These are phyloP conservation scores for Pyrus bretschneideri DNA, from an alignment of 306 rosid genomes.

Conservation along the genomic window DNA sequence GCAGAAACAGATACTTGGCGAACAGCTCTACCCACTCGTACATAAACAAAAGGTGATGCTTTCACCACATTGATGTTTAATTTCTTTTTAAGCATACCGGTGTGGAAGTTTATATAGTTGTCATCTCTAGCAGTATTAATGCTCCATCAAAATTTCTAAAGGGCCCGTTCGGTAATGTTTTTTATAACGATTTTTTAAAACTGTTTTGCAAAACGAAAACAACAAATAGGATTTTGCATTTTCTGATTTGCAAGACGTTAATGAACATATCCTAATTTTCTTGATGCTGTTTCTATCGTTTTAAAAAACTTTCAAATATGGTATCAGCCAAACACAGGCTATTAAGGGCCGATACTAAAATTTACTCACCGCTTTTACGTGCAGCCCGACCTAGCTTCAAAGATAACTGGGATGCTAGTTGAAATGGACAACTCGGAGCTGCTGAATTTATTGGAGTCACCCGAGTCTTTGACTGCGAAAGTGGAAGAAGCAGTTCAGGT, in stretches of 20 bases:
- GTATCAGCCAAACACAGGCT: background rate
- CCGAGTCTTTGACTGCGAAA: slow-evolving; percentile 63
- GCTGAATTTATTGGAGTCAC: slow-evolving; percentile 73
- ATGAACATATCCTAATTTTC: background rate
- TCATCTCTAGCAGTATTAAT: background rate
- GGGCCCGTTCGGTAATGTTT: no score
- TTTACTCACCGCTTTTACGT: background rate
- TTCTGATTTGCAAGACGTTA: no score
- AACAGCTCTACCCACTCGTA: slow-evolving; percentile 60
- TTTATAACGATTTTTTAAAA: no score
- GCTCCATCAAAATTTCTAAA: background rate
- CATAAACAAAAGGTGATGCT: slow-evolving; percentile 48
- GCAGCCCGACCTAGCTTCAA: slow-evolving; percentile 73
- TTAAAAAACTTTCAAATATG: background rate
- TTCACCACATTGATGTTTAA: background rate
- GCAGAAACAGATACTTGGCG: slow-evolving; percentile 80
- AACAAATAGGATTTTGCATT: no score
- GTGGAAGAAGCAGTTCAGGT: slow-evolving; percentile 80
- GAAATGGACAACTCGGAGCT: slow-evolving; percentile 87
- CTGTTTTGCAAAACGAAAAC: no score
- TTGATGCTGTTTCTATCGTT: background rate
- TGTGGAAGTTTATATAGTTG: background rate
- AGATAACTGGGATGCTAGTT: slow-evolving; percentile 91
- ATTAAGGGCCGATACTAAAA: background rate
- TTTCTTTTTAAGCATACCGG: no score